Conservation (phyloP, 75 land plant species). For the Cryptomeria japonica region DNA sequence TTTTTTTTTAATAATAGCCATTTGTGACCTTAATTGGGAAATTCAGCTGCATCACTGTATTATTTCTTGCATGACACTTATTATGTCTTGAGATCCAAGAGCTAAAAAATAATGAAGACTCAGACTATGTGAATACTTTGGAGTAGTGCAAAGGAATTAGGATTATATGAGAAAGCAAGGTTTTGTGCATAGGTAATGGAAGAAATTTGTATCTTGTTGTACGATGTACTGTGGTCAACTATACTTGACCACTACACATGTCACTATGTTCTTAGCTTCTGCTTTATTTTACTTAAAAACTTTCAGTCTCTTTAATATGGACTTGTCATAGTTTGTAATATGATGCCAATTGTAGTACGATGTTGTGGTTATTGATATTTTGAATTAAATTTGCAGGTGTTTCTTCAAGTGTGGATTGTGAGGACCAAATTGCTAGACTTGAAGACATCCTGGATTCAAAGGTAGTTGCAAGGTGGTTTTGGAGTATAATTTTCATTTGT, state of each 20-base stretch:
- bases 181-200: not conserved
- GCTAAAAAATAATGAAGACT: no score
- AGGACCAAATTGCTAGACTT: constrained; percentile 52
- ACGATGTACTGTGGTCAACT: not conserved
- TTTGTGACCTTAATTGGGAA: no score
- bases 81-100: no score
- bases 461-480: constrained; percentile 17
- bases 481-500: not conserved
- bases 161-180: not conserved
- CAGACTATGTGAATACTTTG: no score
- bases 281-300: not conserved
- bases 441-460: constrained; percentile 65
- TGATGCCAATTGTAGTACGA: not conserved
- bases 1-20: no score
- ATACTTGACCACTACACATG: not conserved
- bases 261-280: not conserved
- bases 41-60: no score
- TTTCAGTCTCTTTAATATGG: not conserved
- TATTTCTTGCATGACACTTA: no score
- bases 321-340: not conserved
- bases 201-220: not conserved
- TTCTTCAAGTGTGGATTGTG: constrained; percentile 50
- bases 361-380: not conserved
- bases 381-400: constrained; percentile 33
- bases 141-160: no score